A percentile compares a stretch with the other conserved stretches of the same genome.
Conservation (phyloP, 2,329 filamentous ascomycete genomes). For the Stagonosporopsis vannaccii region DNA sequence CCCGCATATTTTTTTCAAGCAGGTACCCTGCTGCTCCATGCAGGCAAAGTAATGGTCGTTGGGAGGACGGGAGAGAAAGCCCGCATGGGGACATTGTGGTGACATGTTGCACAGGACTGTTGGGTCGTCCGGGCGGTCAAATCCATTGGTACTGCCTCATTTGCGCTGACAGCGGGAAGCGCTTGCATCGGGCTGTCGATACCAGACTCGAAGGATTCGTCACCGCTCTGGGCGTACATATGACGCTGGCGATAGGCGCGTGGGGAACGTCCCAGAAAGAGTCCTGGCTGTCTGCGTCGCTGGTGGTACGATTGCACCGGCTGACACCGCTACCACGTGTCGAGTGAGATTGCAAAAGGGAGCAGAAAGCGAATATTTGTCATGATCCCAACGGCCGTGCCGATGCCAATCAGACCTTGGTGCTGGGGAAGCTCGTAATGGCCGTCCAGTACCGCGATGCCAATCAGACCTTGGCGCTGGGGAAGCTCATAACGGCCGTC, state of each 20-base stretch:
- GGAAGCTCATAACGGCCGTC: not conserved
- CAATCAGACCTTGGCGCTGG: not conserved
- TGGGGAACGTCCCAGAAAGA: not conserved
- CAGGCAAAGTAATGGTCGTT: constrained; percentile 24
- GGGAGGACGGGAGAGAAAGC: constrained; percentile 23
- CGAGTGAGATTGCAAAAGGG: constrained; percentile 10
- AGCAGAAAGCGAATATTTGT: not conserved
- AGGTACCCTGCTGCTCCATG: constrained; percentile 17
- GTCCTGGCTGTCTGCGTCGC: not conserved
- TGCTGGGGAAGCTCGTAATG: not conserved
- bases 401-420: too few species aligned
- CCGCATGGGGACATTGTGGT: constrained; percentile 2
- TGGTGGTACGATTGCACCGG: constrained; percentile 11
- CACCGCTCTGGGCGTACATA: constrained; percentile 26
- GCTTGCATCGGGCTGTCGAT: constrained; percentile 23
- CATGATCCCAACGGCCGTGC: too few species aligned
- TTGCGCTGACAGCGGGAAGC: constrained; percentile 1
- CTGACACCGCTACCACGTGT: constrained; percentile 20
- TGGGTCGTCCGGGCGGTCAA: constrained; percentile 39
- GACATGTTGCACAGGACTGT: constrained; percentile 34
- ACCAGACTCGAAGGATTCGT: constrained; percentile 12
- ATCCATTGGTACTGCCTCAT: constrained; percentile 24
- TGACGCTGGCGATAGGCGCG: constrained; percentile 21
- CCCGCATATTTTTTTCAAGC: constrained; percentile 7
- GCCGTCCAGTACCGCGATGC: not conserved